Percentiles rank a stretch among this genome's conserved stretches.
These are phyloP conservation scores for Candida pseudoviswanathii DNA, from an alignment of 1,139 yeast species.

Conservation along the genomic window DNA sequence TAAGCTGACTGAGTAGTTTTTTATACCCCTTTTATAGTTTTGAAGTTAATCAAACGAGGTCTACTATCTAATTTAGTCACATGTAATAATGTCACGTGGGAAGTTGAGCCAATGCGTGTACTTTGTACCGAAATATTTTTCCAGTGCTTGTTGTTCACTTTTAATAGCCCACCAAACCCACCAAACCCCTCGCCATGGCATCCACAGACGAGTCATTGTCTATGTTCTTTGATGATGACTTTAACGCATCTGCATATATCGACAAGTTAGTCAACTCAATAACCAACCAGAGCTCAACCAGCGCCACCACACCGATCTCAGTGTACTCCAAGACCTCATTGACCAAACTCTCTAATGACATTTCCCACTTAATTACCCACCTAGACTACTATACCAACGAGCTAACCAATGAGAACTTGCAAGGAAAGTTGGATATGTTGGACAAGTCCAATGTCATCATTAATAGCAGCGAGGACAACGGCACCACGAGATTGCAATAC, in stretches of 20 bases:
- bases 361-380: constrained; percentile 51
- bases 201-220: constrained; percentile 21
- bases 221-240: constrained; percentile 47
- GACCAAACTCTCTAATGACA: constrained; percentile 29
- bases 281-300: constrained; percentile 14
- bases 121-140: too few relatives aligned
- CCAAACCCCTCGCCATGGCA: neutral
- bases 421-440: constrained; percentile 42
- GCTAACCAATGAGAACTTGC: constrained; percentile 51
- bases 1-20: neutral
- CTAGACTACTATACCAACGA: constrained; percentile 64
- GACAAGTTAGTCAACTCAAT: constrained; percentile 39
- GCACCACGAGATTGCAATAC: constrained; percentile 57
- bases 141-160: neutral
- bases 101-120: too few relatives aligned
- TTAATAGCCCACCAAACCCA: neutral
- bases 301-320: constrained; percentile 15
- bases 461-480: constrained; percentile 22
- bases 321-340: constrained; percentile 27
- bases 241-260: constrained; percentile 38
- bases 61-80: too few relatives aligned
- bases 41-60: neutral
- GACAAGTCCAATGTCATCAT: constrained; percentile 18
- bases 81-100: too few relatives aligned
- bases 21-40: neutral